phyloP scores from a whole-genome alignment of 345 rosid genomes.

The Salix viminalis region DNA sequence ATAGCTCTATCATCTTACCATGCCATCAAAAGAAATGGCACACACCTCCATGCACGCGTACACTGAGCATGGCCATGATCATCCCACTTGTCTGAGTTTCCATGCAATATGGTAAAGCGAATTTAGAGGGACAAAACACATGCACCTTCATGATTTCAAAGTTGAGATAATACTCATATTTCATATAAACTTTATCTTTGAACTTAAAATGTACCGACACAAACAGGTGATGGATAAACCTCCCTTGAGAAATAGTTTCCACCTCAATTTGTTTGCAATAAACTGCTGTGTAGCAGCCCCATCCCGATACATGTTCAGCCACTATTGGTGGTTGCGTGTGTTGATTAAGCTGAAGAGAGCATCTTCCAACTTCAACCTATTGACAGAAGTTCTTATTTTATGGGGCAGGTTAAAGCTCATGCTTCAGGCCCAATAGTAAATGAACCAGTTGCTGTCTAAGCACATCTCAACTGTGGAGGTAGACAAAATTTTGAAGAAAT shows the following conservation, averaged over 20 bases:
- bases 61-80: not conserved
- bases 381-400: constrained; percentile 22
- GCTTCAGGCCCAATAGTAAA: constrained; percentile 46
- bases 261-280: not conserved
- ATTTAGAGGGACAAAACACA: not conserved
- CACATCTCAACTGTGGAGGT: constrained; percentile 13
- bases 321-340: constrained; percentile 10
- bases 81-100: not conserved
- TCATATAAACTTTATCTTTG: not conserved
- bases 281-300: not conserved
- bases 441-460: constrained; percentile 61
- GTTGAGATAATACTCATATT: not conserved
- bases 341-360: constrained; percentile 21
- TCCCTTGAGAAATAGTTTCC: not conserved
- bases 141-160: not conserved
- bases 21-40: not conserved
- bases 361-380: constrained; percentile 20
- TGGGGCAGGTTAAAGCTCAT: constrained; percentile 47
- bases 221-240: not conserved
- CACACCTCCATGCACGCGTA: not conserved
- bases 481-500: constrained; percentile 36
- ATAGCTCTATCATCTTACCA: not conserved
- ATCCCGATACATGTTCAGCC: constrained; percentile 8
- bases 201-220: not conserved
- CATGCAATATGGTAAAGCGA: not conserved